Base-by-base conservation (phyloP, 1,284 basidiomycete genomes). In the Leccinum laetum region DNA sequence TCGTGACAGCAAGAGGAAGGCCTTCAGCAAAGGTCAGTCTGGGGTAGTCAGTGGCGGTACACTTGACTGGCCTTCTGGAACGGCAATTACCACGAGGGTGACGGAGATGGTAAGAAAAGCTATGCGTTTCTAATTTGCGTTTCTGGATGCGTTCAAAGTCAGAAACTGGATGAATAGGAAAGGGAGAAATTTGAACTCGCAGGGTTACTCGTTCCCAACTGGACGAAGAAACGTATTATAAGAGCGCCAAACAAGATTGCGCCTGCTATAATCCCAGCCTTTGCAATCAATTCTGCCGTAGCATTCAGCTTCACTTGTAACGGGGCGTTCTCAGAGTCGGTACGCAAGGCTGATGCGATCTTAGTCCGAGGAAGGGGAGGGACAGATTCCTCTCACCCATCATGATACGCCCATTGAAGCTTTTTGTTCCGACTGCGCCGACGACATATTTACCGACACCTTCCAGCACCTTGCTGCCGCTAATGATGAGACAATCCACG, bases 321-420 rank as follows among this genome's bases (percentile, higher is more conserved):
- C 0, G 97, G 98, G 0, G 98, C 99, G 69, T 90, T 88, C 73
- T 96, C 94, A 2, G 89, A 75, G 62, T 94, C 93, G 10, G 88
- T 88, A 52, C 91, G 91, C 44, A 98, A 84, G 60, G 91, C 92
- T 93, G 67, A 44, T 21, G 18, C 11, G 4, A 52, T 2, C 41
- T 76, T 41, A 72, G 60, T 66, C 65, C 60, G 65, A 57, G 55
- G 26, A 63, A n/a, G 16, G 2, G 6, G 26, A n/a, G 24, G 3
- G 11, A 29, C 11, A 61, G 58, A 60, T 62, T 35, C 57, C 13
- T 60, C 89, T 59, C 73, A 95, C 94, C 91, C 89, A 96, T 96
- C 92, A 97, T 94, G 73, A 97, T 95, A 60, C 95, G 89, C 63
- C 97, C 97, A 77, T 98, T 95, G 82, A 98, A 99, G 70, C 91